Evolutionary conservation across 805 yeast species (phyloP).

Genomic region (Schizosaccharomyces cryophilus): DNA sequence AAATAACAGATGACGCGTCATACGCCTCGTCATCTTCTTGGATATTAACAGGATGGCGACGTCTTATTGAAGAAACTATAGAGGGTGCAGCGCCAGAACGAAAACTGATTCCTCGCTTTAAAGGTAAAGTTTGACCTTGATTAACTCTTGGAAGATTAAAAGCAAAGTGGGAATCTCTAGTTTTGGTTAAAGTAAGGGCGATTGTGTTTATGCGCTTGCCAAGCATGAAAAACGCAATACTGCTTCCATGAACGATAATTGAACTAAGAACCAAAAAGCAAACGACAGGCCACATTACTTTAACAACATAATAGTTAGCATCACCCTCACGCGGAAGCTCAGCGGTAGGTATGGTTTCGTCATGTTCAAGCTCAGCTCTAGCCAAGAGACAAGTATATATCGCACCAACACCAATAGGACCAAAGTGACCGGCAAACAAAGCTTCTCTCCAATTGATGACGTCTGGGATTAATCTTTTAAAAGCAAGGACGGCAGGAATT

Average conservation of each 20-base stretch:
- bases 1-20: not conserved
- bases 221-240: conserved; percentile 50
- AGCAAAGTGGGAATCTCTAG: conserved; percentile 40
- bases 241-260: conserved; percentile 77
- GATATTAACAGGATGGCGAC: not conserved
- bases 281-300: conserved; percentile 58
- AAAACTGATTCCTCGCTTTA: not conserved
- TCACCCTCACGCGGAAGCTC: conserved; percentile 22
- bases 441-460: conserved; percentile 85
- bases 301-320: conserved; percentile 34
- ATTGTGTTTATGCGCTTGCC: conserved; percentile 79
- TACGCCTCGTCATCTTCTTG: not conserved
- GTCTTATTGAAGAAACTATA: not conserved
- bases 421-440: conserved; percentile 78
- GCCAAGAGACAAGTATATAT: conserved; percentile 64
- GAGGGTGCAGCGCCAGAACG: not conserved
- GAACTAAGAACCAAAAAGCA: conserved; percentile 62
- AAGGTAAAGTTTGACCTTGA: conserved; percentile 5
- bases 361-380: conserved; percentile 40
- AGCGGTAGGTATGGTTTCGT: conserved; percentile 32
- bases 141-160: conserved; percentile 31
- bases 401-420: conserved; percentile 92
- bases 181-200: conserved; percentile 71
- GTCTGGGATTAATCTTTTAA: conserved; percentile 66
- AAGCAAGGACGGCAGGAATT: conserved; percentile 51